Evolutionary conservation across 768 basidiomycete genomes (phyloP), one percentile per base, ranked within the genome.

Genomic region (Suillus variegatus): DNA sequence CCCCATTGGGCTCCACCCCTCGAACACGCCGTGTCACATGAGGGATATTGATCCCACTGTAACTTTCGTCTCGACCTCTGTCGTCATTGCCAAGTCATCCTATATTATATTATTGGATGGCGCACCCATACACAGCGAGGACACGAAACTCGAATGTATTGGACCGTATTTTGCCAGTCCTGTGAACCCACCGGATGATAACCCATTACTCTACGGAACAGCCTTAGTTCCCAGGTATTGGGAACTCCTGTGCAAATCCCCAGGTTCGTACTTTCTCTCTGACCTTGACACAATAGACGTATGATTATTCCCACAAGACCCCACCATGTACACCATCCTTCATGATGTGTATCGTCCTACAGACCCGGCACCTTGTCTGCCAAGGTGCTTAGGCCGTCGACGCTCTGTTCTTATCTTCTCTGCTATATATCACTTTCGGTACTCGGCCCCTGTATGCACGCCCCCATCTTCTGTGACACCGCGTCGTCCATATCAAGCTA

Each of bases 141-240:
- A 74, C 35, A 81, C 82, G 0, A 60, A 71, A 7, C 77, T 76
- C 61, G 74, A 76, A n/a, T 76, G 66, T 60, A 69, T 76, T n/a
- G 76, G 76, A 1, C 76, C 76, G n/a, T 77, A 73, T 67, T 63
- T 85, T 41, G 38, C 64, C 61, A 55, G 62, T 25, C 35, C 63
- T 16, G n/a, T 7, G 3, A 51, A 51, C 49, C 13, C 49, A 7
- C 70, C 66, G 18, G 64, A 72, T 44, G 71, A 79, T 61, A 71
- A 73, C n/a, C 70, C 78, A 25, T 75, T 80, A n/a, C 71, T 91
- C 40, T 91, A 92, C 76, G 84, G 81, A 65, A 88, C 87, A 5
- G 66, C 81, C 1, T 80, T 92, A 36, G 85, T 86, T 8, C 91
- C 91, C 4, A 80, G 79, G 55, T 91, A 84, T 70, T 92, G 91